Evolutionary conservation across 331 rosid genomes (phyloP).

Genomic region (Spiraea crenata): DNA sequence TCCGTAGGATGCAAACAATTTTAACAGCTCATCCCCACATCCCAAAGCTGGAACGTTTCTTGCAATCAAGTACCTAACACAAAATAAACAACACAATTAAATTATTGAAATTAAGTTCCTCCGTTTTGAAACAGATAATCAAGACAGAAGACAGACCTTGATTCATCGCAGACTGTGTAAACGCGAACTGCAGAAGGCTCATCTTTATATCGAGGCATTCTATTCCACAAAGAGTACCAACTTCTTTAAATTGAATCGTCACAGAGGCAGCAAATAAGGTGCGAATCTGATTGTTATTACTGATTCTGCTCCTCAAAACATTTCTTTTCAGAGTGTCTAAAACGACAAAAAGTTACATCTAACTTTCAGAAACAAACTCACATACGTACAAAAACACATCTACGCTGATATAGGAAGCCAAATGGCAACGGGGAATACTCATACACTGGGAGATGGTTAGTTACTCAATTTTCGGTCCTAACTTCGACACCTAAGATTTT

Average conservation of each 20-base stretch:
- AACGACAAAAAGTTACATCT: neutral
- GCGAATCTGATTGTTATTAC: neutral
- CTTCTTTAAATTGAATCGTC: no score
- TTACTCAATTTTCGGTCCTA: neutral
- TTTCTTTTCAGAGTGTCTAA: neutral
- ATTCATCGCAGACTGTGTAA: constrained; percentile 86
- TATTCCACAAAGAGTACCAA: neutral
- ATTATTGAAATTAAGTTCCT: neutral
- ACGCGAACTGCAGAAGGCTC: constrained; percentile 71
- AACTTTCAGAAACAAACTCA: neutral
- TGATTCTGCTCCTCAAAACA: constrained; percentile 1
- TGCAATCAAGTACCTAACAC: constrained; percentile 69
- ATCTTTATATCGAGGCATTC: constrained; percentile 68
- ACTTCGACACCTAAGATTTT: neutral
- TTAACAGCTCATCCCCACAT: constrained; percentile 69
- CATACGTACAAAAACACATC: neutral
- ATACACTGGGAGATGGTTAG: neutral
- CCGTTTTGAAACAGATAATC: neutral
- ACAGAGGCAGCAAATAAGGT: neutral
- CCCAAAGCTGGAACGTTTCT: constrained; percentile 89
- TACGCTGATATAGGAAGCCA: neutral
- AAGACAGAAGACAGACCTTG: constrained; percentile 43
- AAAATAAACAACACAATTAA: neutral
- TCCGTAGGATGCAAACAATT: constrained; percentile 68
- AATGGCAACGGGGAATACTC: neutral